Conservation (phyloP, 2,329 filamentous ascomycete species). For the Periconia sp. region DNA sequence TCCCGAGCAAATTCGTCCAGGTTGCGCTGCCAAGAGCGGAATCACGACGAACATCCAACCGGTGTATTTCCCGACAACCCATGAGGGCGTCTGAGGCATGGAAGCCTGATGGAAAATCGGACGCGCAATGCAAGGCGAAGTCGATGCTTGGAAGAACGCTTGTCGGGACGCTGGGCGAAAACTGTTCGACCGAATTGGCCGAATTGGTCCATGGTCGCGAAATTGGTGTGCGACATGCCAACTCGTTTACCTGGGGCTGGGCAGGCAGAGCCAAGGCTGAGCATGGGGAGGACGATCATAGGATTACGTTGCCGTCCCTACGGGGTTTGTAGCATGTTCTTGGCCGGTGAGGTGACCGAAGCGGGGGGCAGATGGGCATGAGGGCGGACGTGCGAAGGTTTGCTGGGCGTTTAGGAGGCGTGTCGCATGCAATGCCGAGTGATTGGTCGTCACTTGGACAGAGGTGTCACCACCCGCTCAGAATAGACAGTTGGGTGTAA, state of each 20-base stretch:
- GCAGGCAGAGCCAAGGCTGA: background rate
- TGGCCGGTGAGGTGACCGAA: background rate
- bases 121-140: slow-evolving; percentile 4
- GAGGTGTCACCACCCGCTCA: too few relatives aligned
- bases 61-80: background rate
- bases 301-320: background rate
- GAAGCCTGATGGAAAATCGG: background rate
- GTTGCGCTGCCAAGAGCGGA: slow-evolving; percentile 4
- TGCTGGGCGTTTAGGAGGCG: background rate
- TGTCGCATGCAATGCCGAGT: background rate
- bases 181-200: background rate
- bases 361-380: background rate
- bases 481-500: background rate
- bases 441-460: background rate
- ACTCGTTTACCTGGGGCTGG: too few relatives aligned
- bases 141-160: slow-evolving; percentile 1
- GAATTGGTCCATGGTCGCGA: background rate
- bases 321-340: background rate
- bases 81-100: background rate
- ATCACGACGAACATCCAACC: background rate
- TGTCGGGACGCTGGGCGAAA: background rate
- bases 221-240: background rate
- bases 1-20: slow-evolving; percentile 13
- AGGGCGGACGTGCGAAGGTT: background rate
- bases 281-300: background rate